Evolutionary conservation across 2,329 filamentous ascomycete genomes (phyloP), one percentile per base, ranked within the genome.

Genomic region (Drechslerella dactyloides): DNA sequence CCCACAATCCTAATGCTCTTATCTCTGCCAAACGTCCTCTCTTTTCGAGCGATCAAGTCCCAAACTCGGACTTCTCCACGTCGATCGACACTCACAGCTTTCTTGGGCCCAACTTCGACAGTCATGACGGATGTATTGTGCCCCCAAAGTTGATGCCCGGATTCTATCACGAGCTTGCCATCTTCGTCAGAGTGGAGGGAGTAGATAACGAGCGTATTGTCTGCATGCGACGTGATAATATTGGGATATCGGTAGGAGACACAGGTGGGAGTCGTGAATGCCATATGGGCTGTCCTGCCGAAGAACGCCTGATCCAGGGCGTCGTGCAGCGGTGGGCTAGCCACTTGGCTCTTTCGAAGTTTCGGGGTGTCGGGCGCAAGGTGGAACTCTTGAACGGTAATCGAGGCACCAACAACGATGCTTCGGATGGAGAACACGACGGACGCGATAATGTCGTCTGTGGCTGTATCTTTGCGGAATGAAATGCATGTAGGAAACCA

Each of bases 101-200:
- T 96, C 40, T 90, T 86, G 50, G 89, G 86, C 17, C 90, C 93
- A 61, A 96, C 90, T 76, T 96, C 89, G 6, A 90, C 91, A 33
- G 90, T 89, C 54, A 90, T 91, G 35, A 97, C 91, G 1, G 90
- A 90, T 1, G 92, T 96, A 0, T 93, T 96, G 78, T 96, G 93
- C 6, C 93, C 93, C 90, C 91, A 96, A 4, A 97, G 85, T 27
- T 91, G 85, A 74, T 87, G 88, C 0, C 90, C 90, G 0, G 86
- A 81, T 40, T 89, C 89, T 62, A 97, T 87, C 0, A 85, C 85
- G 1, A 96, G 82, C n/a, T 72, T 68, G 0, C 83, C 81, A 0
- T 85, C 83, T 0, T 85, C 81, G 2, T 85, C 90, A 0, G 91
- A 93, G 2, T 86, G 91, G 75, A 93, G 90, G 33, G 96, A 83